Evolutionary conservation across 805 yeast genomes (phyloP), one percentile per base, ranked within the genome.

Genomic region (Lachancea waltii): DNA sequence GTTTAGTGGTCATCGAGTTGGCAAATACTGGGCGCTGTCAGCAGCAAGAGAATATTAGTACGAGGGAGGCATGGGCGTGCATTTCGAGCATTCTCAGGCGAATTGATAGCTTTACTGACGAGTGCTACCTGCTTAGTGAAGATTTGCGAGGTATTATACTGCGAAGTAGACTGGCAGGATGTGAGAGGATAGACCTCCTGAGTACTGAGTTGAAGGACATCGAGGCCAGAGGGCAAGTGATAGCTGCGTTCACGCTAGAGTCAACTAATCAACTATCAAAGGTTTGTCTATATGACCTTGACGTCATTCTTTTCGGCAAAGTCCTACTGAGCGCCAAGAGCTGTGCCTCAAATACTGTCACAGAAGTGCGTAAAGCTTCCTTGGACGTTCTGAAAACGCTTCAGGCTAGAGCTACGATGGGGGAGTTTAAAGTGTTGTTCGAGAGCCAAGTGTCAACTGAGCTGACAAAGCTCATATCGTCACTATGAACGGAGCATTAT

Each of bases 51-150:
- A 8, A 7, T 11, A 19, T n/a, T 9, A n/a, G n/a, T 17, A 29
- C 49, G 18, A 26, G 36, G 2, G 41, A 38, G 8, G 33, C 56
- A 9, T 57, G 62, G 60, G 40, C 40, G 2, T 48, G 47, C 17
- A 27, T 46, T 5, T 28, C 51, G 3, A 29, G 35, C 4, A 30
- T 57, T 38, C 35, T 49, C 2, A 44, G 44, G 6, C 54, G 53
- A 31, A 24, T 56, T 8, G 36, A 46, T 3, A 49, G 47, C 28
- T 54, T 40, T 33, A 45, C 45, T 2, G 50, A 50, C 32, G 61
- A 57, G 36, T 31, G 57, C 3, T 54, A 48, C 29, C 37, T 46
- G 19, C 32, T 55, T 15, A 38, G 53, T 17, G 46, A 43, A 22
- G 64, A 59, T 36, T 33, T 54, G 9, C 44, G 60, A 36, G 40